These are phyloP conservation scores for Vickermania ingenoplastis DNA, from an alignment of 208 protist species.

Conservation along the genomic window DNA sequence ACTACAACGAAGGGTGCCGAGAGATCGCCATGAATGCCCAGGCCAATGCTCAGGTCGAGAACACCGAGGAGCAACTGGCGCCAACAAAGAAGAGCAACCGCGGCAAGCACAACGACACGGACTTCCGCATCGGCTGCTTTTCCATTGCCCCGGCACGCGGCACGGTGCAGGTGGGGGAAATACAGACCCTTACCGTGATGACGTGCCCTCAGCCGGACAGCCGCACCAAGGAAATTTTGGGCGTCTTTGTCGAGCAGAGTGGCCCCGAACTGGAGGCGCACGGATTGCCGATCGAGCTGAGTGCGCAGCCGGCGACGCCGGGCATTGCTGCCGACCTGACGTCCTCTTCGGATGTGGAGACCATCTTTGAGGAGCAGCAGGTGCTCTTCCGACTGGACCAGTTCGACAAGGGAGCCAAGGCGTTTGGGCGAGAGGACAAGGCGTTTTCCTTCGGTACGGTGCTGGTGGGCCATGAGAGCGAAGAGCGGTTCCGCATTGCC, in stretches of 20 bases:
- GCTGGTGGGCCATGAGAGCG: conserved; percentile 65
- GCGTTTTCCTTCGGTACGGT: conserved; percentile 90
- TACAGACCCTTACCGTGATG: conserved; percentile 45
- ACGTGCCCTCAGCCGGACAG: conserved; percentile 59
- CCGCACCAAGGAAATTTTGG: conserved; percentile 70
- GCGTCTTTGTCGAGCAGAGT: conserved; percentile 86
- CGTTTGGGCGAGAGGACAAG: conserved; percentile 87
- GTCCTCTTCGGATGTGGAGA: conserved; percentile 66
- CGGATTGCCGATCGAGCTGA: conserved; percentile 87
- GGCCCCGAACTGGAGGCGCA: conserved; percentile 48
- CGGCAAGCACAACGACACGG: conserved; percentile 21
- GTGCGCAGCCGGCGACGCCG: conserved; percentile 88
- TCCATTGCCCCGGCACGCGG: conserved; percentile 55
- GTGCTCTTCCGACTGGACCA: conserved; percentile 78
- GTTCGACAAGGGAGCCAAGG: conserved; percentile 43
- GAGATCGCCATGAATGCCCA: not conserved
- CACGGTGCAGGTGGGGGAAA: conserved; percentile 50
- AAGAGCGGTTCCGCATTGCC: conserved; percentile 92
- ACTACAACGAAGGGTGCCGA: conserved; percentile 43
- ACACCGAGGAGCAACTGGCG: not conserved
- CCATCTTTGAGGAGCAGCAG: conserved; percentile 97
- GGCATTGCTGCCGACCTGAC: conserved; percentile 88
- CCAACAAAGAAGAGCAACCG: conserved; percentile 1
- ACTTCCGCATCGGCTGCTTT: conserved; percentile 70
- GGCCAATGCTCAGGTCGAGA: not conserved